A percentile compares a stretch with the other conserved stretches of the same genome.
Evolutionary conservation across 306 rosid genomes (phyloP).

Genomic region (Dicorynia guianensis): DNA sequence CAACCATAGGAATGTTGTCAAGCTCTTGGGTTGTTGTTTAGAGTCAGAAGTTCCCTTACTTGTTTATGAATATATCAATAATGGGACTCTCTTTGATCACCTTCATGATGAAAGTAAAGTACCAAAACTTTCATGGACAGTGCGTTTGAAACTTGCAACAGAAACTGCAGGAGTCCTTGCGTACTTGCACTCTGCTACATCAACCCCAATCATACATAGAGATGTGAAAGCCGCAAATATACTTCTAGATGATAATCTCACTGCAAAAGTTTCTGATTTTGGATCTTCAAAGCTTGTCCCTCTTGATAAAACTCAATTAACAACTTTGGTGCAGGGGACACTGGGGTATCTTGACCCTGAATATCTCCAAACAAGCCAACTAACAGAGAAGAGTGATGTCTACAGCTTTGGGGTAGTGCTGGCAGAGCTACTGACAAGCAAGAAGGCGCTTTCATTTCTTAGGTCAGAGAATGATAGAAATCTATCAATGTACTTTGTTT

Average conservation of each 20-base stretch:
- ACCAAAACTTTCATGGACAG: constrained; percentile 27
- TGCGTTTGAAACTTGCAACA: constrained; percentile 35
- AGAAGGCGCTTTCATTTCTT: constrained; percentile 34
- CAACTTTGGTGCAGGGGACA: constrained; percentile 50
- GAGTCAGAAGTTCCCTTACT: constrained; percentile 45
- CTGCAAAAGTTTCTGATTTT: constrained; percentile 34
- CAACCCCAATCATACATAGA: no score
- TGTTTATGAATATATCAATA: constrained; percentile 44
- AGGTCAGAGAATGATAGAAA: constrained; percentile 26
- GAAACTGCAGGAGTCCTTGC: constrained; percentile 45
- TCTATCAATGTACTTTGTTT: constrained; percentile 24
- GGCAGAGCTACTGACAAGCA: constrained; percentile 42
- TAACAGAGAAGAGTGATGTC: constrained; percentile 50
- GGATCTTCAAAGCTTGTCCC: constrained; percentile 53
- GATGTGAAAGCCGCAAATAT: no score
- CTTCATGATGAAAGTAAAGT: constrained; percentile 7
- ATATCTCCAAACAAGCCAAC: constrained; percentile 34
- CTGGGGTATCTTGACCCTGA: constrained; percentile 42
- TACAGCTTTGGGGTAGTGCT: constrained; percentile 48
- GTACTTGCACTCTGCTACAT: constrained; percentile 10
- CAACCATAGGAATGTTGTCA: constrained; percentile 12
- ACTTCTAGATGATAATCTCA: no score
- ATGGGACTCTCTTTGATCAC: constrained; percentile 33
- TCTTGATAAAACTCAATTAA: constrained; percentile 35
- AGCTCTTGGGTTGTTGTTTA: no score